Conservation (phyloP, 176 grass and related monocot species). For the Rhynchospora tenuis region DNA sequence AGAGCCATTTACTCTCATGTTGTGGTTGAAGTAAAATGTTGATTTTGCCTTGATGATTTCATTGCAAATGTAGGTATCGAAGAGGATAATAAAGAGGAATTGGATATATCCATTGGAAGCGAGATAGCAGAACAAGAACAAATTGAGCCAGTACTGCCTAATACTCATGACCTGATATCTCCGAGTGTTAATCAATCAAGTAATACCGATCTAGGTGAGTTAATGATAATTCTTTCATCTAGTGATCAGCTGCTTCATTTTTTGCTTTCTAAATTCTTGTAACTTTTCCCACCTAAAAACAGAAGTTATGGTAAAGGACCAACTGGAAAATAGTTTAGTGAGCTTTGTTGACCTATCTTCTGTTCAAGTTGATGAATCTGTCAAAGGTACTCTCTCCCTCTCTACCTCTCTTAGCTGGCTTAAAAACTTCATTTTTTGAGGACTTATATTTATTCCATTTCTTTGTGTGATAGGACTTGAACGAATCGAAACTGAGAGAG, state of each 20-base stretch:
- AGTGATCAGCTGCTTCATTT: neutral
- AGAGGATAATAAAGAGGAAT: conserved; percentile 28
- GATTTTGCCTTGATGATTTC: conserved; percentile 25
- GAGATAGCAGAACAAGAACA: conserved; percentile 51
- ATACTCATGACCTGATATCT: conserved; percentile 12
- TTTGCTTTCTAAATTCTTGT: conserved; percentile 7
- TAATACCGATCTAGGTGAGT: conserved; percentile 26
- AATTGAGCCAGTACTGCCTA: neutral
- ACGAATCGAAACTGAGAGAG: neutral
- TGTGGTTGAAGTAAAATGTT: conserved; percentile 17
- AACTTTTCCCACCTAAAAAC: neutral
- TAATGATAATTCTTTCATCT: conserved; percentile 12
- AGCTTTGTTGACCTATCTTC: conserved; percentile 15
- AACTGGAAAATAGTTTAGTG: conserved; percentile 7
- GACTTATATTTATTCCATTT: neutral
- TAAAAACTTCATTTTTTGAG: neutral
- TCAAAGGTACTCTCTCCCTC: neutral
- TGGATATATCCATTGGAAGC: conserved; percentile 38
- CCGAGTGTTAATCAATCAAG: conserved; percentile 7
- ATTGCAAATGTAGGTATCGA: conserved; percentile 39
- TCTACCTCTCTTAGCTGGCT: neutral
- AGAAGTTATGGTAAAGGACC: conserved; percentile 1
- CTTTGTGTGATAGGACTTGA: neutral
- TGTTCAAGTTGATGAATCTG: neutral
- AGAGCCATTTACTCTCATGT: neutral